Evolutionary conservation across 352 stramenopile genomes (phyloP), one percentile per base, ranked within the genome.

Genomic region (Globisporangium perplexum): DNA sequence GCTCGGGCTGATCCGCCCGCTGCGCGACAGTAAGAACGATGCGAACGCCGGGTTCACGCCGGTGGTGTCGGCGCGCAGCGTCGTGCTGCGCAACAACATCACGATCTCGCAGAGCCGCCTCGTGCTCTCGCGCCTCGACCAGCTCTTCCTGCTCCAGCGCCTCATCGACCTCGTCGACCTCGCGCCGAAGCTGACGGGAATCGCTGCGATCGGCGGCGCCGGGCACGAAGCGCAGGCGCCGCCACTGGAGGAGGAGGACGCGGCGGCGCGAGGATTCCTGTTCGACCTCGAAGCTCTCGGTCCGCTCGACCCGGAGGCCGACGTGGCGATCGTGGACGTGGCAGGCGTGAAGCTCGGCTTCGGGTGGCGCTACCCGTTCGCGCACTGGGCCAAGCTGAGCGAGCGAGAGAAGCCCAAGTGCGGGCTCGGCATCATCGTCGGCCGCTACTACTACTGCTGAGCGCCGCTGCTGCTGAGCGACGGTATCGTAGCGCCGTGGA

Each of bases 311-410:
- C 18, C 28, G 26, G 55, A 45, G 23, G 39, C 23, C 14, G 39
- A 50, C 8, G 10, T 47, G 30, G 39, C 39, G 22, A 11, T 57
- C 3, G 38, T 57, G 12, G 15, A 52, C 15, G n/a, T 53, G 7
- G 39, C 15, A 1, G 35, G 38, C 7, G 42, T 20, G 39, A 53
- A 10, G 42, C 48, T 62, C n/a, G 55, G 55, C 31, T 62, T 62
- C 51, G 55, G 55, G 17, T 62, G 55, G 55, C 55, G 55, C n/a
- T 62, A 62, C 43, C 30, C 55, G 12, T 30, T 62, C 12, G 23
- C 47, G 33, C 48, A 53, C 48, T 62, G 55, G 55, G 44, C 24
- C 22, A 31, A 57, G n/a, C 55, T 57, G n/a, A 22, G 17, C 6
- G 55, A 18, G 4, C 10, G 17, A 0, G 18, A 41, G 35, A 47